Conservation (phyloP, 192 early-diverging fungal species). For the Backusella luteola region DNA sequence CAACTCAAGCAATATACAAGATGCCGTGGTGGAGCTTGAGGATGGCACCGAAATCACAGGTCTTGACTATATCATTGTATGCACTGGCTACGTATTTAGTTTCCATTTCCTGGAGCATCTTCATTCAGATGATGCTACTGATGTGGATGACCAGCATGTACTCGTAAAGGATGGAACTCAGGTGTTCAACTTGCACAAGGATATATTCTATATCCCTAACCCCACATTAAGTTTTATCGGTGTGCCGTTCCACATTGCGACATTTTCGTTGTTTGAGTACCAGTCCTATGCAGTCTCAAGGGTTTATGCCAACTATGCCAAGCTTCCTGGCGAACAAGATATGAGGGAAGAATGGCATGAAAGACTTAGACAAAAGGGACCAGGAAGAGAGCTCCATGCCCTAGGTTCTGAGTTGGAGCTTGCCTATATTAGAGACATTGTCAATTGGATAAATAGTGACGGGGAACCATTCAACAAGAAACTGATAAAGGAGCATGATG, state of each 20-base stretch:
- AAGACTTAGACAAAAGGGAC: neutral
- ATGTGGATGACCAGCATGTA: neutral
- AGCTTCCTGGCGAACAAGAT: neutral
- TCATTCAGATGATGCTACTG: conserved; percentile 39
- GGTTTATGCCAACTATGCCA: neutral
- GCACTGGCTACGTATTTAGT: conserved; percentile 63
- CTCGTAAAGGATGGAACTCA: neutral
- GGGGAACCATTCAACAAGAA: neutral
- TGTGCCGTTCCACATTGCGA: conserved; percentile 51
- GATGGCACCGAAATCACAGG: conserved; percentile 33
- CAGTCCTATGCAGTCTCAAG: conserved; percentile 50
- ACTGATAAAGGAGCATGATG: neutral
- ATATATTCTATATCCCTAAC: conserved; percentile 46
- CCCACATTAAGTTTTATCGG: conserved; percentile 58
- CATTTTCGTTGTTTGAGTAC: conserved; percentile 59
- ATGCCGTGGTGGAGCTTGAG: neutral
- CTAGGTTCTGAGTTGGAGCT: neutral
- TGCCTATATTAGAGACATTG: neutral
- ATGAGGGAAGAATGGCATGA: neutral
- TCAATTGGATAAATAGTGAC: neutral
- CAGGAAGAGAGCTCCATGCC: neutral
- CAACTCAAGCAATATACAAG: neutral
- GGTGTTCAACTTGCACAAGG: neutral
- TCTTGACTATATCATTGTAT: conserved; percentile 54
- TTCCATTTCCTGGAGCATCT: conserved; percentile 59